Conservation (phyloP, 139 green algal genomes). For the Chlorella sp. region DNA sequence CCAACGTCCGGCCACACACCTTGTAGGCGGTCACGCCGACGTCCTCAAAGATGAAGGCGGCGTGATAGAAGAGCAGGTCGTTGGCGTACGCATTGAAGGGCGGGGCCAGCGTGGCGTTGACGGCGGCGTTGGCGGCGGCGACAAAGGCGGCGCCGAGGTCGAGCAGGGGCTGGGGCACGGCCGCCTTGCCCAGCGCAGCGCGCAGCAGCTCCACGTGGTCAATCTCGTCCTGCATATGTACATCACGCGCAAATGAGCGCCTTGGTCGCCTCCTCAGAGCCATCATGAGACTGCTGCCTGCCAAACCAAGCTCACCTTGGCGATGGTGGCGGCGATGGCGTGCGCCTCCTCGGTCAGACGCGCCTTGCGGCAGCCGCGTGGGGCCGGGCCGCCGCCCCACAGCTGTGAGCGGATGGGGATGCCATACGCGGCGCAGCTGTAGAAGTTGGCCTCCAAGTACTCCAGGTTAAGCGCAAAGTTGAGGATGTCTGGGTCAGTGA, state of each 20-base stretch:
- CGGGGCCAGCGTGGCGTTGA: slow-evolving; percentile 29
- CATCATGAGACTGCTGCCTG: too few relatives aligned
- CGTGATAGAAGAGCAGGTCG: slow-evolving; percentile 47
- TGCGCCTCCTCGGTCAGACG: background rate
- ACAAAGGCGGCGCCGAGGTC: slow-evolving; percentile 32
- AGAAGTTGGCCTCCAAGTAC: slow-evolving; percentile 13
- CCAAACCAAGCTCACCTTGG: too few relatives aligned
- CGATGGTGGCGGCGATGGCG: background rate
- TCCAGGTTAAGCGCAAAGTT: slow-evolving; percentile 13
- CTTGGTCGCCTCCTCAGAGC: too few relatives aligned
- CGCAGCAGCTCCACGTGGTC: slow-evolving; percentile 36
- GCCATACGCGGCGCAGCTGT: slow-evolving; percentile 4
- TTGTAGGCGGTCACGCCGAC: slow-evolving; percentile 30
- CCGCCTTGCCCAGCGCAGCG: slow-evolving; percentile 3
- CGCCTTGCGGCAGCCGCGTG: slow-evolving; percentile 1
- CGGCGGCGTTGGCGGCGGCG: slow-evolving; percentile 27
- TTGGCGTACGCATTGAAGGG: slow-evolving; percentile 40
- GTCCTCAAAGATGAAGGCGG: slow-evolving; percentile 54
- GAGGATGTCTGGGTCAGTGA: slow-evolving; percentile 1
- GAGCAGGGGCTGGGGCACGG: slow-evolving; percentile 13
- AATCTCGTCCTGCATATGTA: slow-evolving; percentile 39
- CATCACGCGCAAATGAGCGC: too few relatives aligned
- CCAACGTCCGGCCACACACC: too few relatives aligned
- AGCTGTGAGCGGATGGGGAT: background rate
- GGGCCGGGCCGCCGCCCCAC: background rate